Percentiles rank a stretch among this genome's conserved stretches.
Conservation (phyloP, 176 grass and related monocot species). For the Juncus effusus region DNA sequence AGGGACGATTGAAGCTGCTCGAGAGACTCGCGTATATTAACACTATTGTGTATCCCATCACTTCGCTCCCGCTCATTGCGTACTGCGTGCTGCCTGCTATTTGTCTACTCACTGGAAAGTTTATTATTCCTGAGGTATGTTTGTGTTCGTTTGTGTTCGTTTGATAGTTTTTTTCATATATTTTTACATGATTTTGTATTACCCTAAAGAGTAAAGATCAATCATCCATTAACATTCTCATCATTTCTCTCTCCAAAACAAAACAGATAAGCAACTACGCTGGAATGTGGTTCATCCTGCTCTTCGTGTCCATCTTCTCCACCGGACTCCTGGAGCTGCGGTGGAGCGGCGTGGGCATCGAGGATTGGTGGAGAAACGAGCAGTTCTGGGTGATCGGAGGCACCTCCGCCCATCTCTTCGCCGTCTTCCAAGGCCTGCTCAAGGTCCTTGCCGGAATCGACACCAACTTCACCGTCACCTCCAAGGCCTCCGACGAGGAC, state of each 20-base stretch:
- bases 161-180: neutral
- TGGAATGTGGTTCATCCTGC: slow-evolving; percentile 61
- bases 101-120: slow-evolving; percentile 77
- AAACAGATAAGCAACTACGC: slow-evolving; percentile 81
- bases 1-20: slow-evolving; percentile 63
- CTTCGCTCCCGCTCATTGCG: slow-evolving; percentile 70
- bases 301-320: slow-evolving; percentile 64
- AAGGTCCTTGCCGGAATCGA: slow-evolving; percentile 76
- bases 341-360: slow-evolving; percentile 69
- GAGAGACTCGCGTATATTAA: slow-evolving; percentile 89
- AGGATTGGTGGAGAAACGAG: slow-evolving; percentile 85
- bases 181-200: neutral
- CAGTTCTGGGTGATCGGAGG: slow-evolving; percentile 92
- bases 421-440: slow-evolving; percentile 72
- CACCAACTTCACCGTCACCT: slow-evolving; percentile 78
- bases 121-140: slow-evolving; percentile 85
- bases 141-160: neutral
- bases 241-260: slow-evolving; percentile 12
- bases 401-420: slow-evolving; percentile 73
- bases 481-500: slow-evolving; percentile 64
- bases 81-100: slow-evolving; percentile 90
- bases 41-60: slow-evolving; percentile 84
- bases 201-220: neutral
- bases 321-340: slow-evolving; percentile 67
- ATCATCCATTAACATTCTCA: neutral